These are phyloP conservation scores for Lactarius trivialis DNA, from an alignment of 768 basidiomycete species.

Conservation along the genomic window DNA sequence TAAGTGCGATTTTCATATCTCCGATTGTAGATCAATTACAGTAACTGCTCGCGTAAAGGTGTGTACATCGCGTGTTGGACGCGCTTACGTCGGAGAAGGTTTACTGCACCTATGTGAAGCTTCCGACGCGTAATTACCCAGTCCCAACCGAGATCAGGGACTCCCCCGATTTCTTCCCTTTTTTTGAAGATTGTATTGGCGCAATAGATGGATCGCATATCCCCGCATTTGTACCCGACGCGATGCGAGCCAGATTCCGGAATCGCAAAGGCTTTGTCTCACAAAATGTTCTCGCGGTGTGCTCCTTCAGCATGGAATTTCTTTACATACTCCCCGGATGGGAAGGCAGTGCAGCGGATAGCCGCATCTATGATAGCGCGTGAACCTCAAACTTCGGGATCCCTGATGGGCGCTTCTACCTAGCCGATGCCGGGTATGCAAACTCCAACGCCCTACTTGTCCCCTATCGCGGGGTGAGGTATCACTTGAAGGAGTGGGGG, in stretches of 20 bases:
- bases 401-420: conserved; percentile 27
- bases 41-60: neutral
- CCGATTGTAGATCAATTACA: too few species aligned
- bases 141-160: conserved; percentile 21
- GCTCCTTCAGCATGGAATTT: conserved; percentile 20
- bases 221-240: conserved; percentile 11
- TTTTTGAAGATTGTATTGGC: conserved; percentile 29
- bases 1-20: neutral
- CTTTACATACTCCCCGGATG: conserved; percentile 28
- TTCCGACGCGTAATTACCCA: neutral
- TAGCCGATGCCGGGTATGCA: too few species aligned
- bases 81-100: neutral
- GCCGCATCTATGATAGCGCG: conserved; percentile 26
- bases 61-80: neutral
- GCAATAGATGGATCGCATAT: conserved; percentile 35
- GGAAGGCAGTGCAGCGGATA: conserved; percentile 30
- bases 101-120: neutral
- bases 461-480: conserved; percentile 29
- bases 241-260: conserved; percentile 15
- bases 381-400: conserved; percentile 24
- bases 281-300: conserved; percentile 30
- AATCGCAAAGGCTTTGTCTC: conserved; percentile 26
- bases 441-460: conserved; percentile 26
- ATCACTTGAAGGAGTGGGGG: conserved; percentile 35
- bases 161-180: conserved; percentile 29